Base-by-base conservation (phyloP, 768 basidiomycete genomes). In the Mycena filopes region DNA sequence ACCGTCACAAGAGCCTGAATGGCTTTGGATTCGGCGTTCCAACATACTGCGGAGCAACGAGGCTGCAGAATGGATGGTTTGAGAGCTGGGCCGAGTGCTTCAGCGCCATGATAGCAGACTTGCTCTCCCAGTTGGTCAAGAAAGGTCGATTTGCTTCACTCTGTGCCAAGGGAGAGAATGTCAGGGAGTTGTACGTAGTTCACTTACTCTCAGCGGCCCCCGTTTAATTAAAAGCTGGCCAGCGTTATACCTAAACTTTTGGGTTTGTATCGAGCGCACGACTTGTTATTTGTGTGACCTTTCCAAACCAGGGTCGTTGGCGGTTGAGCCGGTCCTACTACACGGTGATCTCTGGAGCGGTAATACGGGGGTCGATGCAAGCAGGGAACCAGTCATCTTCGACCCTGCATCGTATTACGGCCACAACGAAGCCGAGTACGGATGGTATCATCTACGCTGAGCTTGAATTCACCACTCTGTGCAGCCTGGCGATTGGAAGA, bases 341-440 rank as follows among this genome's bases (percentile, higher is more conserved):
- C 93, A 94, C 66, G 93, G 93, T 1, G 93, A 94, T 73, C 81
- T 94, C 38, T 94, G 93, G 92, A 91, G 88, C 62, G 92, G 92
- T 9, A 94, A 93, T 73, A 86, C 83, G 4, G 92, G 93, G 10
- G 79, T 84, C 25, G 88, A 92, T 64, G 73, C 71, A 40, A 56
- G 62, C 8, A 85, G 84, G 6, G 75, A 87, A 56, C 90, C 93
- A 0, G 77, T 92, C 1, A 89, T 94, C 43, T 94, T 87, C 67
- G 92, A 94, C 70, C 91, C 92, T 3, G 87, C 92, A 3, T 91
- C 90, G 5, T 91, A 87, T 72, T 94, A 85, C 68, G 93, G 93
- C 2, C 93, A 94, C 70, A 89, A 89, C 64, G 93, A 94, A 78
- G 89, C 89, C 16, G 93, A 94, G 93, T 94, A 70, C 77, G 87